Conservation (phyloP, 306 rosid genomes). For the Styphnolobium japonicum region DNA sequence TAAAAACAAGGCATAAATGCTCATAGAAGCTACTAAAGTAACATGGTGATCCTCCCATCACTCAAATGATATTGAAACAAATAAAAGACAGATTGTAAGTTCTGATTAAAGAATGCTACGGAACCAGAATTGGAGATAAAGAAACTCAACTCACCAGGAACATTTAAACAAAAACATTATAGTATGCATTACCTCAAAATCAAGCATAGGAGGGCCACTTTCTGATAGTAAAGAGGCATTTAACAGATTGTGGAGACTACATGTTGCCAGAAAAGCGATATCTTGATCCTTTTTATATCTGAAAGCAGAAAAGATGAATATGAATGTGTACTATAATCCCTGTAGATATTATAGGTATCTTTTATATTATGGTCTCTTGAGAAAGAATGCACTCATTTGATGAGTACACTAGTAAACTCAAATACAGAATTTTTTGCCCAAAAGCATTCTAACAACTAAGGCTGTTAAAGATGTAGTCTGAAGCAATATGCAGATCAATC, state of each 20-base stretch:
- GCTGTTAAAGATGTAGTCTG: slow-evolving; percentile 10
- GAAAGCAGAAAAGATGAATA: slow-evolving; percentile 31
- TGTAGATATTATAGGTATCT: slow-evolving; percentile 11
- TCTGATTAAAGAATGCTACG: background rate
- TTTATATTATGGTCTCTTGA: slow-evolving; percentile 1
- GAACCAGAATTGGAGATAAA: slow-evolving; percentile 4
- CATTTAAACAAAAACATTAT: slow-evolving; percentile 8
- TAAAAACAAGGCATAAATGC: too few relatives aligned
- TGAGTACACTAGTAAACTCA: slow-evolving; percentile 1
- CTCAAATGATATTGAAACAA: background rate
- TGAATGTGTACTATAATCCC: background rate
- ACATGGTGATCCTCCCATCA: background rate
- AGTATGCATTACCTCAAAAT: slow-evolving; percentile 76
- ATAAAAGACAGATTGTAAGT: background rate
- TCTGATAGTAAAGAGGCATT: slow-evolving; percentile 75
- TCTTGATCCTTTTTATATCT: slow-evolving; percentile 92
- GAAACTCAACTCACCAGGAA: background rate
- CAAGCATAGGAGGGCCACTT: slow-evolving; percentile 96
- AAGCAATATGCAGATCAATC: slow-evolving; percentile 35
- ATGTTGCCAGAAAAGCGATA: slow-evolving; percentile 74
- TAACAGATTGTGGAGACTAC: slow-evolving; percentile 86
- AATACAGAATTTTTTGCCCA: background rate
- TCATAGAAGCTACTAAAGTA: too few relatives aligned
- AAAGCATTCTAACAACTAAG: slow-evolving; percentile 8
- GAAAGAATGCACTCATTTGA: slow-evolving; percentile 13